phyloP scores from a whole-genome alignment of 2,329 filamentous ascomycete species.

The Penicillium decumbens region DNA sequence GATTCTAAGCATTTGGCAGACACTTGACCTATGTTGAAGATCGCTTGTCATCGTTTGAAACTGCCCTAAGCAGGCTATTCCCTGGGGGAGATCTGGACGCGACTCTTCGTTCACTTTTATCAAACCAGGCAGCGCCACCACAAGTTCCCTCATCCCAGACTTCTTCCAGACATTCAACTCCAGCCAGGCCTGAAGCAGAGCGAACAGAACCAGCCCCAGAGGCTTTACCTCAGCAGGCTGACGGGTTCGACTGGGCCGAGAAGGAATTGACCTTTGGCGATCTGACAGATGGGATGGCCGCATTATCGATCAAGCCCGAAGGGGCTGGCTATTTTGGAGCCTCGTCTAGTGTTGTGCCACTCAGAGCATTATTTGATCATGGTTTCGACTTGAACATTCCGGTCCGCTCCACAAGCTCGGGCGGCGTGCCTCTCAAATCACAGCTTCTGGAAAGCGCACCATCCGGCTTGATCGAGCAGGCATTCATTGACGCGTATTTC shows the following conservation, averaged over 20 bases:
- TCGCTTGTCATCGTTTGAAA: conserved; percentile 38
- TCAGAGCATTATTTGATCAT: conserved; percentile 38
- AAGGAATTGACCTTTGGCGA: conserved; percentile 38
- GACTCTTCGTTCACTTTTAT: conserved; percentile 36
- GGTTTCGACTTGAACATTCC: conserved; percentile 39
- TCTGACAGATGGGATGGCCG: conserved; percentile 41
- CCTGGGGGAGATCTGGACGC: conserved; percentile 40
- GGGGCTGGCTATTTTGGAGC: conserved; percentile 40
- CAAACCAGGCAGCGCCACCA: conserved; percentile 32
- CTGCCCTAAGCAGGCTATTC: conserved; percentile 36
- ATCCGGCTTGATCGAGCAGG: conserved; percentile 38
- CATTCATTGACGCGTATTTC: conserved; percentile 47
- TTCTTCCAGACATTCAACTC: conserved; percentile 39
- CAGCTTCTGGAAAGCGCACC: conserved; percentile 37
- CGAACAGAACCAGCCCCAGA: conserved; percentile 40
- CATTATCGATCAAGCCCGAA: conserved; percentile 38
- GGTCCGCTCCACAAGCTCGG: conserved; percentile 26
- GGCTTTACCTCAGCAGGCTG: conserved; percentile 41
- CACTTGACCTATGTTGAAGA: conserved; percentile 41
- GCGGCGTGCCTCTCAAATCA: conserved; percentile 35
- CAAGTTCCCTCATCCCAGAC: conserved; percentile 34
- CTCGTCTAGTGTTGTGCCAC: conserved; percentile 39
- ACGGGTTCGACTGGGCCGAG: conserved; percentile 39
- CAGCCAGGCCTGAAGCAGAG: conserved; percentile 32
- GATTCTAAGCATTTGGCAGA: conserved; percentile 21